These are phyloP conservation scores for Otatea glauca DNA, from an alignment of 176 grass and related monocot species.

Conservation along the genomic window DNA sequence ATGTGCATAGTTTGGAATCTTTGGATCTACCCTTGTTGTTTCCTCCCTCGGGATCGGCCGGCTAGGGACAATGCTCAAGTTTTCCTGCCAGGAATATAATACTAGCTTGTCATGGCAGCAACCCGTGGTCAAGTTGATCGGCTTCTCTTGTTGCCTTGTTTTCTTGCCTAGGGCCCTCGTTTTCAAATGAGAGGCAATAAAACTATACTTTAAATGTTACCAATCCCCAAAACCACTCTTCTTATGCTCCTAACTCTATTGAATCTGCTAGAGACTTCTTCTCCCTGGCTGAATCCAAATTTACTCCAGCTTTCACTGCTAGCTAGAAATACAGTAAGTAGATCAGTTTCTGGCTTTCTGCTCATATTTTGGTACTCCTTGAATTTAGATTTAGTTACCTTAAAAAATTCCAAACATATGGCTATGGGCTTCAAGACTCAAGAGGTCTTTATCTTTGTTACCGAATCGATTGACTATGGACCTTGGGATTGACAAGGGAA, in stretches of 20 bases:
- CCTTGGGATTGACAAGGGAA: conserved; percentile 23
- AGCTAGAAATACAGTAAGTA: background rate
- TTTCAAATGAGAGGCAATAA: conserved; percentile 44
- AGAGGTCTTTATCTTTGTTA: background rate
- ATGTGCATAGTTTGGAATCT: conserved; percentile 19
- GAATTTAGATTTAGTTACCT: background rate
- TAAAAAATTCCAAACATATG: background rate
- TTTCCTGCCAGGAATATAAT: conserved; percentile 35
- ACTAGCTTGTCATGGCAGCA: conserved; percentile 51
- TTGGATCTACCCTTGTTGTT: conserved; percentile 52
- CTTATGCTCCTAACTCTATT: conserved; percentile 7
- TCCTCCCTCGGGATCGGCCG: conserved; percentile 48
- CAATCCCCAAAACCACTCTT: conserved; percentile 48
- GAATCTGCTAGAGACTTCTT: background rate
- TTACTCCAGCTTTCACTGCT: background rate
- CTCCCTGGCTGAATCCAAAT: background rate
- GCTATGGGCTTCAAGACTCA: background rate
- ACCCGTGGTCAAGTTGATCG: conserved; percentile 47
- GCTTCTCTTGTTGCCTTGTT: conserved; percentile 72
- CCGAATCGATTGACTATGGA: background rate
- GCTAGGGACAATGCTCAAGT: conserved; percentile 39
- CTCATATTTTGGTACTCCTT: background rate
- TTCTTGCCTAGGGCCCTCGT: conserved; percentile 50
- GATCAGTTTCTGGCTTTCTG: background rate
- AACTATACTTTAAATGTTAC: conserved; percentile 27